Evolutionary conservation across 2,329 filamentous ascomycete species (phyloP), one percentile per base, ranked within the genome.

Genomic region (Xylariaceae sp.): DNA sequence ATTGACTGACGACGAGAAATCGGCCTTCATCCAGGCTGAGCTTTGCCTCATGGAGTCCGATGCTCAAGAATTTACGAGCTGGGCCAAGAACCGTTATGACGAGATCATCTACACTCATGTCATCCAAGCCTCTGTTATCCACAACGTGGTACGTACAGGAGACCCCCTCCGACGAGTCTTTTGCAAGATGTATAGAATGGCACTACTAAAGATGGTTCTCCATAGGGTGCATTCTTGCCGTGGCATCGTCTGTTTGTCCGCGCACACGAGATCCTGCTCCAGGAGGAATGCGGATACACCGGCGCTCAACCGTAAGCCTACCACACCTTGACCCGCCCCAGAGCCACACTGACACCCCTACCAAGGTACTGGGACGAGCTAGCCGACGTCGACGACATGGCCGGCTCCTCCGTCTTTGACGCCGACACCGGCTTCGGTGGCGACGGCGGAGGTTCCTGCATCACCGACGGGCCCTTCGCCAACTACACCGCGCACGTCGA

Each of bases 161-260:
- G n/a, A n/a, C n/a, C n/a, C n/a, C n/a, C n/a, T n/a, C n/a, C n/a
- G n/a, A 30, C n/a, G n/a, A n/a, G n/a, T n/a, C 28, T 30, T 30
- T 30, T 30, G 28, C 28, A n/a, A 9, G 13, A 18, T 33, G 30
- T 13, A 7, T n/a, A 32, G 15, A 32, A 18, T n/a, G 6, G 16
- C 4, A 6, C 12, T 6, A 17, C 33, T 35, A 35, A 35, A 9
- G 7, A 19, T 9, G 13, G 4, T 18, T 9, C n/a, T 18, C 17
- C 7, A 13, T 16, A 42, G 26, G 40, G 34, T 11, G 40, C 40
- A 12, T 42, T 42, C 17, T 18, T 42, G 12, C 40, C 35, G 9
- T 32, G 40, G 40, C 34, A 42, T 24, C 40, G 28, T 15, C 29
- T 42, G 18, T 38, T 38, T 19, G 33, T 42, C 19, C 39, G 33